Conservation (phyloP, 352 stramenopile genomes). For the Phytophthora chlamydospora region DNA sequence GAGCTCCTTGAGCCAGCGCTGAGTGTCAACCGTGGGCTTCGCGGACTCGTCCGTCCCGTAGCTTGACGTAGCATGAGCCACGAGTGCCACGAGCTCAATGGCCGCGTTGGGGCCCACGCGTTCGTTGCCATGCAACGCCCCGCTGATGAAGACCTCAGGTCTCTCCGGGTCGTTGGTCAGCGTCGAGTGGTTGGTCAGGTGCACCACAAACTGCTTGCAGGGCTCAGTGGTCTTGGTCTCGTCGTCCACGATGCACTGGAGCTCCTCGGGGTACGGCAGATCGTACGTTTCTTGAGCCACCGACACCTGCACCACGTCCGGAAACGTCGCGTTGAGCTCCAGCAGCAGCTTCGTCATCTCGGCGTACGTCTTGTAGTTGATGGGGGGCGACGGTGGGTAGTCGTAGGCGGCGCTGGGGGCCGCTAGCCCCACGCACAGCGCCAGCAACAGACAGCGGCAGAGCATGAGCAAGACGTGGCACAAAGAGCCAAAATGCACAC, state of each 20-base stretch:
- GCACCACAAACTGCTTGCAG: slow-evolving; percentile 88
- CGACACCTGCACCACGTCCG: slow-evolving; percentile 79
- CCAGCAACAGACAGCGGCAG: slow-evolving; percentile 13
- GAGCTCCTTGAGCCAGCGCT: slow-evolving; percentile 75
- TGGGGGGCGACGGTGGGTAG: slow-evolving; percentile 12
- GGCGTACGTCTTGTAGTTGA: slow-evolving; percentile 72
- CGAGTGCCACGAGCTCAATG: slow-evolving; percentile 90
- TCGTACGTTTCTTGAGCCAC: slow-evolving; percentile 85
- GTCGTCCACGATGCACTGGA: slow-evolving; percentile 65
- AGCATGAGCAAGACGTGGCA: slow-evolving; percentile 28
- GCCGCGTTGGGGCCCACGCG: slow-evolving; percentile 91
- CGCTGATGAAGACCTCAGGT: slow-evolving; percentile 96
- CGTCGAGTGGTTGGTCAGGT: slow-evolving; percentile 90
- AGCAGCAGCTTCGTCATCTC: slow-evolving; percentile 70
- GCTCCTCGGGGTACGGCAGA: slow-evolving; percentile 72
- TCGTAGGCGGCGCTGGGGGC: not conserved
- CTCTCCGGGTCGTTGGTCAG: slow-evolving; percentile 64
- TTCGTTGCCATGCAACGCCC: slow-evolving; percentile 97
- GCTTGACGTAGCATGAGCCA: slow-evolving; percentile 66
- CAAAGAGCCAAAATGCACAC: slow-evolving; percentile 16
- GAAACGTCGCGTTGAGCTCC: slow-evolving; percentile 75
- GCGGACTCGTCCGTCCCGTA: slow-evolving; percentile 34
- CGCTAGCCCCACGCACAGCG: slow-evolving; percentile 13
- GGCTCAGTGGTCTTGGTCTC: slow-evolving; percentile 34
- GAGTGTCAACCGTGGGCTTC: slow-evolving; percentile 51